phyloP scores from a whole-genome alignment of 345 rosid species.

The Gossypium herbaceum region DNA sequence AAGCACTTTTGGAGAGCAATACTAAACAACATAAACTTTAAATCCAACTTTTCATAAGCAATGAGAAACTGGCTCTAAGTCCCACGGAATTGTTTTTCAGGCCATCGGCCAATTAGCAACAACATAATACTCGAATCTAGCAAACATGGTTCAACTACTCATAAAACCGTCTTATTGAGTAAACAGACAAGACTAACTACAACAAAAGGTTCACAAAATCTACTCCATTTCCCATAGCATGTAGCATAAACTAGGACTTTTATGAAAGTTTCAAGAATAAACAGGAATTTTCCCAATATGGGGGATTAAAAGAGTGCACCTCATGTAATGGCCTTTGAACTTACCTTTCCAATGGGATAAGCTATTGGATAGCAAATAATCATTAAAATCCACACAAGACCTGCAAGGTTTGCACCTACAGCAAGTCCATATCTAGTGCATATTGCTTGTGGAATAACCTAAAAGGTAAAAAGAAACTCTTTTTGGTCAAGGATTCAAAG shows the following conservation, averaged over 20 bases:
- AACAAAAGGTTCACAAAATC: neutral
- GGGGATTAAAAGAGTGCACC: neutral
- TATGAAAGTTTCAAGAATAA: neutral
- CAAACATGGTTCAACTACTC: neutral
- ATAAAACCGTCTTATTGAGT: neutral
- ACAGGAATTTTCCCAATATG: neutral
- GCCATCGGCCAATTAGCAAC: neutral
- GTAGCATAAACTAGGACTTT: neutral
- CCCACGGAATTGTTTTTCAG: neutral
- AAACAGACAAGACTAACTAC: neutral
- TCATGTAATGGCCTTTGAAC: neutral
- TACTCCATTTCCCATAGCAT: neutral
- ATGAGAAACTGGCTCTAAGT: neutral
- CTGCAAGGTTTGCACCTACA: conserved; percentile 84
- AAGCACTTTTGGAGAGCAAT: no score
- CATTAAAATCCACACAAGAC: conserved; percentile 90
- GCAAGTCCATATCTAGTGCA: conserved; percentile 96
- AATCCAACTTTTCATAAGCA: no score
- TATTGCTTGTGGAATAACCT: conserved; percentile 98
- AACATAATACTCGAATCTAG: neutral
- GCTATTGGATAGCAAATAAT: conserved; percentile 81
- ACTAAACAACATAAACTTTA: no score
- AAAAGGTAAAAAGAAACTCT: conserved; percentile 10
- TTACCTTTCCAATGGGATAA: conserved; percentile 91
- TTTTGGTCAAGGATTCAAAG: conserved; percentile 4